Conservation (phyloP, 139 green algal species). For the Nannochloris sp. region DNA sequence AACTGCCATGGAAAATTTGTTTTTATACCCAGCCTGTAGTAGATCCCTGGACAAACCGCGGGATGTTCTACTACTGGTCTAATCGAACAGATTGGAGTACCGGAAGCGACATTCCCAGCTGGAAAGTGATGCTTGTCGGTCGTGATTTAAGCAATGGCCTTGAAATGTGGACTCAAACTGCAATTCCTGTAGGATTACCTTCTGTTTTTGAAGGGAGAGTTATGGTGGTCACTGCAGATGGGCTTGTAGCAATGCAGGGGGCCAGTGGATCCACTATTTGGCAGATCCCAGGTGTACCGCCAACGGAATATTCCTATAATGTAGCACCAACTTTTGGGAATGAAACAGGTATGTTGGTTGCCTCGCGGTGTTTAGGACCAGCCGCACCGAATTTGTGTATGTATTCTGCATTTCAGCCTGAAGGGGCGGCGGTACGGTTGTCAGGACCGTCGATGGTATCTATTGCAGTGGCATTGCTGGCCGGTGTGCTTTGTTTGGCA, state of each 20-base stretch:
- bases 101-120: neutral
- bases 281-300: neutral
- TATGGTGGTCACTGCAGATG: neutral
- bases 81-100: conserved; percentile 11
- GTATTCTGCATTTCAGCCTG: neutral
- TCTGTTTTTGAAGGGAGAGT: neutral
- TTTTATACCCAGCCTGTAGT: neutral
- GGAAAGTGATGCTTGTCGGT: neutral
- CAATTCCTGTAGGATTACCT: neutral
- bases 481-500: neutral
- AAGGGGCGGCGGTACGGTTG: neutral
- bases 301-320: neutral
- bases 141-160: neutral
- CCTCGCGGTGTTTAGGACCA: neutral
- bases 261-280: conserved; percentile 1
- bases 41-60: neutral
- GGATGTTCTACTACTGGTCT: neutral
- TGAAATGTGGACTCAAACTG: neutral
- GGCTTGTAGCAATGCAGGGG: neutral
- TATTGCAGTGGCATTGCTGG: neutral
- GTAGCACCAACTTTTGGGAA: conserved; percentile 4
- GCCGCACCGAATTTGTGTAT: conserved; percentile 1
- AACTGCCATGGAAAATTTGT: neutral
- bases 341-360: conserved; percentile 1
- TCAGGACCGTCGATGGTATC: neutral